Base-by-base conservation (phyloP, 768 basidiomycete genomes). In the Lyophyllum shimeji region DNA sequence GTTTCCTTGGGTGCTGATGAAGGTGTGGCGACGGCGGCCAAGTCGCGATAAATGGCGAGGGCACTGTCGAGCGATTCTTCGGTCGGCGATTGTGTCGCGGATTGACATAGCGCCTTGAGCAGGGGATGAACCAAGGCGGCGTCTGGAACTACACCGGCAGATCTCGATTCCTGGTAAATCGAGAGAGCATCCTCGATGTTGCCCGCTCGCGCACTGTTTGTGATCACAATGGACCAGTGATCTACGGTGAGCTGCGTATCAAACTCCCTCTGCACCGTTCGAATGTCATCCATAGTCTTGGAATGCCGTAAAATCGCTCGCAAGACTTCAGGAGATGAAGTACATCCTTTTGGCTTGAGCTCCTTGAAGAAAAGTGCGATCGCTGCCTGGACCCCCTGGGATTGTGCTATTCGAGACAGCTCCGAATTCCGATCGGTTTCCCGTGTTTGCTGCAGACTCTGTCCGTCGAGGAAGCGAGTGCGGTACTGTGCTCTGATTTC, bases 151-250 rank as follows among this genome's bases (percentile, higher is more conserved):
- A 85, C 65, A 21, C 80, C 81, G 12, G 72, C 66, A 11, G 65
- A 57, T 56, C 71, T 75, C 52, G 81, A 74, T 34, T 74, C 69
- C 23, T 76, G 62, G 65, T 87, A 90, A 17, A 85, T 70, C 2
- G 70, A 65, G 23, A 84, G 60, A 2, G 82, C 87, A 17, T 74
- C 68, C 1, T 58, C 18, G 6, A 75, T 51, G 46, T 79, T 68
- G 17, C 71, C 72, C 1, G 68, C 58, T 12, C 73, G 74, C 46
- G 80, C 64, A 40, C 73, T 72, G 59, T 87, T 86, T 43, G 66
- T 64, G 56, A 91, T 75, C 31, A 90, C 64, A 51, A 79, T 69
- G 4, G 80, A 75, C 80, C 87, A 89, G 31, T 82, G 81, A 13
- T 69, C 59, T 0, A 74, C 69, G 8, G 71, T 71, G 20, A 79